Base-by-base conservation (phyloP, 2,329 filamentous ascomycete genomes). In the Kalmusia sp. region DNA sequence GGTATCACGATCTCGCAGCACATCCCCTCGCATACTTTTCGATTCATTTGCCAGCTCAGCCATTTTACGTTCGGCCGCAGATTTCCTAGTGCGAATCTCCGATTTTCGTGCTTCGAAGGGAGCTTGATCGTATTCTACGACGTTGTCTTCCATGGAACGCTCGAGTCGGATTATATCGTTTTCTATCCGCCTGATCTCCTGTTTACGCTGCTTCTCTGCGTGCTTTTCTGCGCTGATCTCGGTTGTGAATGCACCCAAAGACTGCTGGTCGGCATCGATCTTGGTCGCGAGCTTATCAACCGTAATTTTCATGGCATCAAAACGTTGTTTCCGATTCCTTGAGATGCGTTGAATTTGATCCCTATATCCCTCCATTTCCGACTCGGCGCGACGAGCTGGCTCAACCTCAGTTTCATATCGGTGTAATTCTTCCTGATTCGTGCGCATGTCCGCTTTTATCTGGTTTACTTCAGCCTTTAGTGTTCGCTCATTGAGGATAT, bases 21-120 rank as follows among this genome's bases (percentile, higher is more conserved):
- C 56, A n/a, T 55, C 51, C 8, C 27, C 38, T 39, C 39, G 46
- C 3, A 67, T 41, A 1, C 8, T 74, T 70, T 33, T 46, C 28
- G 60, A 44, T 8, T 53, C 70, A 15, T 79, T 82, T 52, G 79
- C 67, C 1, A 84, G 61, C 0, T 81, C 79, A 0, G 63, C 58
- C 4, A 71, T 63, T 19, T 70, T 70, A 0, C 70, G 76, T 54
- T 82, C 76, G 2, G 84, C 75, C n/a, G 85, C 82, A 21, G 84
- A 80, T 1, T 77, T 66, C 24, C 70, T 62, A 14, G 58, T 58
- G 4, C 75, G 76, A 52, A 87, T 80, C 41, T 89, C 84, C 72
- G 87, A 80, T 72, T 92, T 88, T 58, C 84, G 84, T 47, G 86
- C 83, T 60, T 93, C 95, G 77, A 87, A 93, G 4, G 84, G 84